phyloP scores from a whole-genome alignment of 2,329 filamentous ascomycete species.

The Epichloe festucae region DNA sequence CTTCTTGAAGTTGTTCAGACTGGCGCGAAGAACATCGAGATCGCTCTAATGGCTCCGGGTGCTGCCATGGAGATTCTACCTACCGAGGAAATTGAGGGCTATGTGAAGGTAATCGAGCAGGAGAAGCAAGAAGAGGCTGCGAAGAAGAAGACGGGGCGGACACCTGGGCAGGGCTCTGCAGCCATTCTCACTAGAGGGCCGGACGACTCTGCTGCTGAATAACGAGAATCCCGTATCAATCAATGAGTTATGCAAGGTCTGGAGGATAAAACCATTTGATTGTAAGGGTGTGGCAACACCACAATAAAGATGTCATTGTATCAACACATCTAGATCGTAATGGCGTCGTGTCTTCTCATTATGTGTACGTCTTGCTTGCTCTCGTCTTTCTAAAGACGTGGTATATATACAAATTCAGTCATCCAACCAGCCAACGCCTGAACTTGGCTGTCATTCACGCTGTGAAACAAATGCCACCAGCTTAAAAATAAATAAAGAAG shows the following conservation, averaged over 20 bases:
- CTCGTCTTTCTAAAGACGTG: neutral
- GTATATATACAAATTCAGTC: conserved; percentile 14
- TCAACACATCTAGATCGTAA: conserved; percentile 17
- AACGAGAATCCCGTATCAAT: conserved; percentile 7
- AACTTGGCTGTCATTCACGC: conserved; percentile 6
- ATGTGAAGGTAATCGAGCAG: conserved; percentile 97
- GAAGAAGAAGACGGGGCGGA: conserved; percentile 82
- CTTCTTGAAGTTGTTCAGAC: conserved; percentile 96
- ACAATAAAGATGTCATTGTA: conserved; percentile 21
- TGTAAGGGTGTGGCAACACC: conserved; percentile 10
- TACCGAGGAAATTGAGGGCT: conserved; percentile 89
- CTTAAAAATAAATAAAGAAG: neutral
- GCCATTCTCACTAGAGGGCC: conserved; percentile 58
- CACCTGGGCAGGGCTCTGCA: conserved; percentile 55
- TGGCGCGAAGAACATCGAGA: conserved; percentile 98
- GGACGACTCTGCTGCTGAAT: conserved; percentile 27
- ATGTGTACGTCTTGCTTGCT: neutral
- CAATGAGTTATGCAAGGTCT: neutral
- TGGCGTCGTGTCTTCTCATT: neutral
- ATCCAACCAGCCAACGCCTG: conserved; percentile 18
- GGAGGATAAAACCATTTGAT: neutral
- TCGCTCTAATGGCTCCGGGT: conserved; percentile 91
- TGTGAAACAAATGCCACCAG: neutral
- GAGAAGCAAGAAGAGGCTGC: conserved; percentile 99
- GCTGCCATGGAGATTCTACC: conserved; percentile 87